Evolutionary conservation across 768 basidiomycete genomes (phyloP).

Genomic region (Panaeolus papilionaceus): DNA sequence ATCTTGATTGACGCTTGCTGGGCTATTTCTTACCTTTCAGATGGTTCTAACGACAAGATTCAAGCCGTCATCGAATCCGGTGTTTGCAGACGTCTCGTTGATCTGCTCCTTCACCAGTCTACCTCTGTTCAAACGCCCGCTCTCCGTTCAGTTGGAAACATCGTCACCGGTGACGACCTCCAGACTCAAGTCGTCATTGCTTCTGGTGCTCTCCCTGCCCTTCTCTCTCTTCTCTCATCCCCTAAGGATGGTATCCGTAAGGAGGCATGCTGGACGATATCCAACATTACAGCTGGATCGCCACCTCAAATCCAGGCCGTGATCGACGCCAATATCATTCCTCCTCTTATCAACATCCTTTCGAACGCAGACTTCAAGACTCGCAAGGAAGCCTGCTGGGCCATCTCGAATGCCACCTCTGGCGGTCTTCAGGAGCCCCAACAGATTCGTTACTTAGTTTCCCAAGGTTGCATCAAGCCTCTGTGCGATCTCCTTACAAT

Average conservation of each 20-base stretch:
- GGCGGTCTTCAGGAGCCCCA: constrained; percentile 96
- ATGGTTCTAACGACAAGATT: constrained; percentile 99
- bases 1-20: constrained; percentile 99
- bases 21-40: constrained; percentile 99
- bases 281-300: constrained; percentile 96
- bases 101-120: constrained; percentile 93
- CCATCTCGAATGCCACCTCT: constrained; percentile 98
- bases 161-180: constrained; percentile 98
- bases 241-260: constrained; percentile 99
- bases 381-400: constrained; percentile 99
- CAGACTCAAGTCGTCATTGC: constrained; percentile 99
- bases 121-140: constrained; percentile 98
- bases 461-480: constrained; percentile 98
- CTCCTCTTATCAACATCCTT: constrained; percentile 98
- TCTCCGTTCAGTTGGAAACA: constrained; percentile 97
- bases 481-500: constrained; percentile 94
- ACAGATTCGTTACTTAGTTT: constrained; percentile 97
- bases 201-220: constrained; percentile 94
- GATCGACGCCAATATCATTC: constrained; percentile 97
- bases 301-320: constrained; percentile 97
- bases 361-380: constrained; percentile 99
- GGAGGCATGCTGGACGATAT: constrained; percentile 99
- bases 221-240: constrained; percentile 91
- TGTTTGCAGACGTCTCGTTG: constrained; percentile 96
- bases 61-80: constrained; percentile 99